Base-by-base conservation (phyloP, 768 basidiomycete species). In the Suillus discolor region DNA sequence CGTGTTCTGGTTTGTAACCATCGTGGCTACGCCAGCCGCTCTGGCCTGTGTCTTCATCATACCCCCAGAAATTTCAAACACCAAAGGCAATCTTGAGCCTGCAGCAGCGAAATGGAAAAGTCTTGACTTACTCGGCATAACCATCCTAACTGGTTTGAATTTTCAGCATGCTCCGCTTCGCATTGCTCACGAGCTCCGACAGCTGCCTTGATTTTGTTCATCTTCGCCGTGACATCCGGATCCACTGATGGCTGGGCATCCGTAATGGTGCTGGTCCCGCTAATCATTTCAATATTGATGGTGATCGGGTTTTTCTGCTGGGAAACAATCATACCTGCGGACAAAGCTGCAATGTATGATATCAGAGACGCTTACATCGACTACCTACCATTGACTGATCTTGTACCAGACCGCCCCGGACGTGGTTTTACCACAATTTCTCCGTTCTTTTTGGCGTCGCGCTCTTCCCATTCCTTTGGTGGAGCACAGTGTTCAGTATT, bases 1-100 rank as follows among this genome's bases (percentile, higher is more conserved):
- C 85, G 78, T 86, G 23, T 86, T 87, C 70, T 85, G 81, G 71
- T 79, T 82, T 65, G 73, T 79, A 39, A 78, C 82, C 3, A 78
- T 85, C 44, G 63, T 85, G 42, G 71, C 78, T 45, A 62, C 78
- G 7, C 69, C 75, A 18, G 73, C 82, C 11, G 73, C 79, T 41
- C 16, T 77, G 20, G 61, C 70, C 2, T 72, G 77, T 57, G n/a
- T 77, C 20, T 68, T 81, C 38, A 62, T 81, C 61, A 75, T 83
- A 7, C 82, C 83, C 0, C 42, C 69, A 28, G 71, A 71, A 31
- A 23, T 67, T 3, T 39, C 51, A 20, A 61, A 65, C 31, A 11
- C 67, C 51, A 39, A 49, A 42, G 41, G 62, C 23, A 55, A 53
- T 18, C 36, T 62, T 12, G 44, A 70, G 39, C 36, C 3, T 1